phyloP scores from a whole-genome alignment of 2,329 filamentous ascomycete genomes.

The Ophiostoma angusticollis region DNA sequence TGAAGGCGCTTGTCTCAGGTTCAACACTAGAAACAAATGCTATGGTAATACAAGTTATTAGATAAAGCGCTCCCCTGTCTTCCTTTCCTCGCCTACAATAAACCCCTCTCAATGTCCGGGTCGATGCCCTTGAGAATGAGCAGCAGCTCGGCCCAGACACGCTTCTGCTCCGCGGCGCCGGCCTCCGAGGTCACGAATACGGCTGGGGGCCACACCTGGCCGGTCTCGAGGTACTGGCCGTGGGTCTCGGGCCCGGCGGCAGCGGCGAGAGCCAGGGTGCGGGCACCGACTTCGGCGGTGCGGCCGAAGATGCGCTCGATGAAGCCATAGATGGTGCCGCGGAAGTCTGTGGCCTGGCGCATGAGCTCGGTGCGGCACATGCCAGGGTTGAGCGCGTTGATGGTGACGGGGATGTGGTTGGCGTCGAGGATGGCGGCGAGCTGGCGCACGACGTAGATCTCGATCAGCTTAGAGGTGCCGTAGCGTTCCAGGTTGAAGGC shows the following conservation, averaged over 20 bases:
- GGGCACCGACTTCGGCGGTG: constrained; percentile 26
- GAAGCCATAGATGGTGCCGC: constrained; percentile 10
- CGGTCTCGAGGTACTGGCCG: constrained; percentile 28
- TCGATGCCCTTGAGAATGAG: constrained; percentile 29
- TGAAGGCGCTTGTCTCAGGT: no score
- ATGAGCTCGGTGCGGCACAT: constrained; percentile 30
- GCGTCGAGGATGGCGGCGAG: constrained; percentile 23
- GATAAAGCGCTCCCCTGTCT: background rate
- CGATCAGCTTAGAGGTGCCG: constrained; percentile 23
- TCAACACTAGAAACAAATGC: no score
- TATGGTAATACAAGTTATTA: no score
- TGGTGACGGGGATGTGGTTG: constrained; percentile 21
- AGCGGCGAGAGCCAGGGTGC: constrained; percentile 26
- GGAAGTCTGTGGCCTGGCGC: constrained; percentile 21
- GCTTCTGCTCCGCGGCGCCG: constrained; percentile 23
- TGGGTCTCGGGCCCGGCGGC: constrained; percentile 26
- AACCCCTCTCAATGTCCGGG: constrained; percentile 24
- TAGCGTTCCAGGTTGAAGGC: constrained; percentile 22
- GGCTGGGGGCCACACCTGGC: constrained; percentile 18
- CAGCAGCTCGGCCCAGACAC: constrained; percentile 30
- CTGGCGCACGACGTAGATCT: constrained; percentile 20
- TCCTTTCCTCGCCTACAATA: constrained; percentile 2
- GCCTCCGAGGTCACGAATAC: constrained; percentile 24
- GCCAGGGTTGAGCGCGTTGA: constrained; percentile 29
- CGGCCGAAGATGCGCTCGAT: constrained; percentile 21